Percentiles rank a stretch among this genome's conserved stretches.
Evolutionary conservation across 345 rosid genomes (phyloP).

Genomic region (Arabis hirsuta): DNA sequence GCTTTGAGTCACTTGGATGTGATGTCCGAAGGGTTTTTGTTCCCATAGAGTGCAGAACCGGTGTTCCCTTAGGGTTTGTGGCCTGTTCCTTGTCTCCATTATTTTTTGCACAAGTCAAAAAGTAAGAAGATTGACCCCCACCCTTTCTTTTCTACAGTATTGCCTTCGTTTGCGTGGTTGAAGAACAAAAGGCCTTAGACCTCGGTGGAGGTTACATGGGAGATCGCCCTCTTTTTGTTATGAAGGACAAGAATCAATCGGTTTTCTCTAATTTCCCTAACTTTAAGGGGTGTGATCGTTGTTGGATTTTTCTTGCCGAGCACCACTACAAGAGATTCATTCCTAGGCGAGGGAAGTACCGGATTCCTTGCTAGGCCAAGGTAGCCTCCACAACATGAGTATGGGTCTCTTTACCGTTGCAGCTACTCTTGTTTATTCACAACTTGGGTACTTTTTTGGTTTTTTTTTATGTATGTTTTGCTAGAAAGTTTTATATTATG

Average conservation of each 20-base stretch:
- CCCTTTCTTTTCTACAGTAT: constrained; percentile 45
- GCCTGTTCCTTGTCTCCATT: background rate
- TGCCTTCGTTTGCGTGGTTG: constrained; percentile 63
- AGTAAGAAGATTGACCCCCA: background rate
- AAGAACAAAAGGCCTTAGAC: constrained; percentile 55
- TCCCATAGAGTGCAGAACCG: constrained; percentile 60
- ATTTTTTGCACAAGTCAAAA: too few species aligned
- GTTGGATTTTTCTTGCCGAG: background rate
- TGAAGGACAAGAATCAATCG: constrained; percentile 54
- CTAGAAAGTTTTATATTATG: too few species aligned
- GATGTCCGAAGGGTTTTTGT: constrained; percentile 53
- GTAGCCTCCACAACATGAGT: too few species aligned
- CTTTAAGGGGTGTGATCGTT: background rate
- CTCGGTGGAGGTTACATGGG: constrained; percentile 50
- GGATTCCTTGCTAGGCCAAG: too few species aligned
- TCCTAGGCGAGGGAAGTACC: background rate
- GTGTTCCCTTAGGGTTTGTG: constrained; percentile 51
- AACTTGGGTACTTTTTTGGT: too few species aligned
- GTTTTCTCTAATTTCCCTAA: background rate
- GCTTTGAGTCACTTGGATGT: constrained; percentile 59
- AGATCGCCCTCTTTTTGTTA: constrained; percentile 45
- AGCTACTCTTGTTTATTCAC: too few species aligned
- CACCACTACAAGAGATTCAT: background rate
- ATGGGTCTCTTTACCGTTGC: too few species aligned
- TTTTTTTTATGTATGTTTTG: too few species aligned